These are phyloP conservation scores for Hymenoscyphus repandus DNA, from an alignment of 2,329 filamentous ascomycete species.

Conservation along the genomic window DNA sequence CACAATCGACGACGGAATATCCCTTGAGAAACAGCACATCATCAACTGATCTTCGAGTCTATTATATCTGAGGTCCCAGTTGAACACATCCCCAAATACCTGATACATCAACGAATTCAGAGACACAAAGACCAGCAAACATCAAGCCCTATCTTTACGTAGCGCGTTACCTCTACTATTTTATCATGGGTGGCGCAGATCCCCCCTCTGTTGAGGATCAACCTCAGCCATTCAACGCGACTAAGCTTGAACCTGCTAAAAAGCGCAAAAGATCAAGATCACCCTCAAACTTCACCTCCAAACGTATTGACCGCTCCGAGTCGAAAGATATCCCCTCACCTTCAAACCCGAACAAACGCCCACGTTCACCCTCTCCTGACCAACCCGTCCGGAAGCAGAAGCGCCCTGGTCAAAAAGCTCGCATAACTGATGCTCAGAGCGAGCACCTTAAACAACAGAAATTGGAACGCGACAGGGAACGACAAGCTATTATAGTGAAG, in stretches of 20 bases:
- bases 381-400: slow-evolving; percentile 58
- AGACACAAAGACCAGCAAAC: neutral
- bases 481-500: slow-evolving; percentile 28
- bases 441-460: slow-evolving; percentile 60
- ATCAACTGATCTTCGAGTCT: no score
- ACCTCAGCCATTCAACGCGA: slow-evolving; percentile 38
- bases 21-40: no score
- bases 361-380: slow-evolving; percentile 21
- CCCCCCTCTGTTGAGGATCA: slow-evolving; percentile 30
- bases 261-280: slow-evolving; percentile 37
- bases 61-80: no score
- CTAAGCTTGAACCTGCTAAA: slow-evolving; percentile 37
- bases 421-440: slow-evolving; percentile 62
- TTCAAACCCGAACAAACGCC: slow-evolving; percentile 19
- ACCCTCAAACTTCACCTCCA: slow-evolving; percentile 28
- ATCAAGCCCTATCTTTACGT: neutral
- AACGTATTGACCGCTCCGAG: slow-evolving; percentile 21
- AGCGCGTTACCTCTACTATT: no score
- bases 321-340: slow-evolving; percentile 24
- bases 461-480: slow-evolving; percentile 49
- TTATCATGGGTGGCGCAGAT: slow-evolving; percentile 31
- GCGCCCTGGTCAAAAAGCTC: slow-evolving; percentile 59
- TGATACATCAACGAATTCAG: no score
- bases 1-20: no score
- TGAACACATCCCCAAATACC: no score